Evolutionary conservation across 169 alveolate genomes (phyloP), one percentile per base, ranked within the genome.

Genomic region (Babesia bovis): DNA sequence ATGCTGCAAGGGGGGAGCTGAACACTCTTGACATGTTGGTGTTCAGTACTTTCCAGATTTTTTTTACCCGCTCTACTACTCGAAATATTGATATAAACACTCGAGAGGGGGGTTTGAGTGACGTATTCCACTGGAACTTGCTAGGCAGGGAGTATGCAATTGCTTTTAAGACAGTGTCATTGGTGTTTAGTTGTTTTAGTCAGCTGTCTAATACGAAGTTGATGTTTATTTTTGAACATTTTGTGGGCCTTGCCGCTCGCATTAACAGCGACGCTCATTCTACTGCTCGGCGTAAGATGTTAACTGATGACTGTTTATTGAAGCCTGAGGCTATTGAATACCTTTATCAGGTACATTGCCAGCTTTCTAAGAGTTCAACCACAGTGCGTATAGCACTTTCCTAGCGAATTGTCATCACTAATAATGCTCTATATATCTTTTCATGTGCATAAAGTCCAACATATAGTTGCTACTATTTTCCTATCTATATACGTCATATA

Each of bases 181-280:
- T 50, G 38, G n/a, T 74, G 44, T 74, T 59, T 47, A 21, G 7
- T 10, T 42, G 78, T 36, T 74, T 74, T 33, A 12, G 28, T 32
- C 57, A 63, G 45, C 78, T 74, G 33, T 5, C 70, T 15, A 25
- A 35, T 25, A 74, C 77, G 51, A 74, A 74, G 55, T 42, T 74
- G 13, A 36, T 74, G 78, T 61, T 74, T 21, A 63, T 74, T n/a
- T 44, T 44, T 35, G 84, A 74, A 45, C 69, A 63, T 30, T 74
- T 53, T 26, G 33, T 74, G 36, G 53, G 57, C 13, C 33, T 49
- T 13, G 76, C 68, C 13, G 67, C 84, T 17, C 23, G 50, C 42
- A 44, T 44, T 7, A 74, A 55, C 51, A 58, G 68, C 26, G 59
- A 40, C 25, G 10, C 57, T 30, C 59, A 50, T 36, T 0, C 59